Evolutionary conservation across 148 eudicot species (phyloP), one percentile per base, ranked within the genome.

Genomic region (Drosera capensis): DNA sequence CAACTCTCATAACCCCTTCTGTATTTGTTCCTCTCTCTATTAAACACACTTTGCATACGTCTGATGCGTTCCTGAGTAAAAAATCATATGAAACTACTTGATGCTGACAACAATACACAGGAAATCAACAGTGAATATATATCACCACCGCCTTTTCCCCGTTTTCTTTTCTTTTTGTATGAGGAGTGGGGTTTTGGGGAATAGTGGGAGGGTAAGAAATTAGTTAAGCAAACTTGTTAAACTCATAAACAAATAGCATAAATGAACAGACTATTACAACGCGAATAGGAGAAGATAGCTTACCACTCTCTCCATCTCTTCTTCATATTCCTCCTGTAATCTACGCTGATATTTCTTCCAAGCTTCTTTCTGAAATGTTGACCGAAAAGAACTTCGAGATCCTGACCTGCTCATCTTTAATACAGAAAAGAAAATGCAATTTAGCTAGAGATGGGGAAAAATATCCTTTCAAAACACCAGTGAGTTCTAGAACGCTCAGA

Each of bases 221-320:
- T n/a, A n/a, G n/a, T n/a, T n/a, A n/a, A n/a, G n/a, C n/a, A n/a
- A n/a, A n/a, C n/a, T n/a, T n/a, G n/a, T n/a, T n/a, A n/a, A n/a
- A n/a, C n/a, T n/a, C n/a, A n/a, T n/a, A n/a, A n/a, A n/a, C n/a
- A n/a, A n/a, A n/a, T n/a, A n/a, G n/a, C n/a, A n/a, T n/a, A n/a
- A n/a, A n/a, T n/a, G n/a, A n/a, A n/a, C n/a, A n/a, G n/a, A n/a
- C n/a, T n/a, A n/a, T n/a, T n/a, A n/a, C n/a, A n/a, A 47, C 44
- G 39, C 20, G 37, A 23, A 48, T 1, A 20, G 6, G 46, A 7
- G 24, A 39, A 35, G 48, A 37, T 17, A 49, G 20, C 73, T 58
- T 59, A 90, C 99, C 88, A 81, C 80, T 81, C 99, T 81, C 71
- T 85, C 99, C 85, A 80, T 65, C 63, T 90, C 99, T 52, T 90